Evolutionary conservation across 2,329 filamentous ascomycete genomes (phyloP).

Genomic region (Acrocalymma vagum): DNA sequence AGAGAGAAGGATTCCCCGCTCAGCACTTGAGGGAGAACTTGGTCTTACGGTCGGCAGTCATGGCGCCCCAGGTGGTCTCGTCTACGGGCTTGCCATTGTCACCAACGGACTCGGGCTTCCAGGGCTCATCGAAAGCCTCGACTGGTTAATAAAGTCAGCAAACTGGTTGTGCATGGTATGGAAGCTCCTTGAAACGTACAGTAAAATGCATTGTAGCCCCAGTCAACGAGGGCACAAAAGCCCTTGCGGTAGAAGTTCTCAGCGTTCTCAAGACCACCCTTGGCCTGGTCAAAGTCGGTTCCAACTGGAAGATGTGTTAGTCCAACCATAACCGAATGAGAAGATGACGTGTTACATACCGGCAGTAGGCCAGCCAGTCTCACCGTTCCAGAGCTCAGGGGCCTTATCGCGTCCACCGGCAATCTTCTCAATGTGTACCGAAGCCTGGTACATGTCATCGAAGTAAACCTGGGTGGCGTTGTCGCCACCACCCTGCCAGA

Average conservation of each 20-base stretch:
- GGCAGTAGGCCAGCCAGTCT: slow-evolving; percentile 72
- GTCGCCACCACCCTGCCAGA: slow-evolving; percentile 71
- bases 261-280: slow-evolving; percentile 67
- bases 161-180: too few relatives aligned
- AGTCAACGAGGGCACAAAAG: slow-evolving; percentile 70
- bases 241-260: slow-evolving; percentile 67
- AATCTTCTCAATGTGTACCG: slow-evolving; percentile 68
- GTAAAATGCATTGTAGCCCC: slow-evolving; percentile 75
- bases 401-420: slow-evolving; percentile 61
- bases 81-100: slow-evolving; percentile 68
- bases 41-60: slow-evolving; percentile 64
- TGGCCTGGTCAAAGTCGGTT: slow-evolving; percentile 67
- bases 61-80: slow-evolving; percentile 76
- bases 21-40: slow-evolving; percentile 65
- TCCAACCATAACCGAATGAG: neutral
- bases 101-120: slow-evolving; percentile 72
- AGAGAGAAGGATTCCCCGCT: too few relatives aligned
- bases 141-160: too few relatives aligned
- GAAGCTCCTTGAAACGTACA: too few relatives aligned
- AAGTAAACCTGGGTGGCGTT: slow-evolving; percentile 71
- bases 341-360: slow-evolving; percentile 27
- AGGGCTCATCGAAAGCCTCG: slow-evolving; percentile 76
- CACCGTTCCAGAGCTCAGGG: slow-evolving; percentile 73
- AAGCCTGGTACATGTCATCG: slow-evolving; percentile 71
- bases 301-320: slow-evolving; percentile 56